Conservation (phyloP, 23 red algal species). For the Gracilaria domingensis region DNA sequence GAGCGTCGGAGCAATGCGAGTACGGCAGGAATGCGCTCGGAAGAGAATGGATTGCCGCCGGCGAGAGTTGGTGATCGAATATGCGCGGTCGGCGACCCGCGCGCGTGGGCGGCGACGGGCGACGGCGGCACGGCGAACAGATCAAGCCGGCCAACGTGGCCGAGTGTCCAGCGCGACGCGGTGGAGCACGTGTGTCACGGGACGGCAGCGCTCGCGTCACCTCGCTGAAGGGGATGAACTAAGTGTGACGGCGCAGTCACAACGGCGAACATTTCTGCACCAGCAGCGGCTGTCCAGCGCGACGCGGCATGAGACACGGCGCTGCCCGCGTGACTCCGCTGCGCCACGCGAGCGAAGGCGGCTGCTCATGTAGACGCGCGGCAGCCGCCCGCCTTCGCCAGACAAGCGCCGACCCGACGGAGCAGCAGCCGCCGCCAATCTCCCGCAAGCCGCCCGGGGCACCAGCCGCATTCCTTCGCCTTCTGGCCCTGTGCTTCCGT, state of each 20-base stretch:
- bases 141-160: conserved; percentile 16
- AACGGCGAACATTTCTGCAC: background rate
- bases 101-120: too few relatives aligned
- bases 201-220: too few relatives aligned
- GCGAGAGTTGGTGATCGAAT: too few relatives aligned
- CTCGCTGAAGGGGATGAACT: too few relatives aligned
- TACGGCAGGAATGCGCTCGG: too few relatives aligned
- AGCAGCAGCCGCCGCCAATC: background rate
- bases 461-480: background rate
- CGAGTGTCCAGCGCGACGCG: background rate
- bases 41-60: too few relatives aligned
- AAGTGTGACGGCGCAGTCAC: background rate
- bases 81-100: too few relatives aligned
- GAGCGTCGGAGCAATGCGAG: background rate
- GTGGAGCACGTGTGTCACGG: too few relatives aligned
- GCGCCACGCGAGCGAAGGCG: background rate
- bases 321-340: background rate
- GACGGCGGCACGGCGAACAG: conserved; percentile 18
- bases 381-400: conserved; percentile 11
- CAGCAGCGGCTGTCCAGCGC: background rate
- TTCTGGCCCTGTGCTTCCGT: background rate
- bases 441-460: conserved; percentile 7
- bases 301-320: background rate
- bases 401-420: background rate
- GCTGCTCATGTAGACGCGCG: background rate